phyloP scores from a whole-genome alignment of 805 yeast genomes.

The Candida tallmaniae region DNA sequence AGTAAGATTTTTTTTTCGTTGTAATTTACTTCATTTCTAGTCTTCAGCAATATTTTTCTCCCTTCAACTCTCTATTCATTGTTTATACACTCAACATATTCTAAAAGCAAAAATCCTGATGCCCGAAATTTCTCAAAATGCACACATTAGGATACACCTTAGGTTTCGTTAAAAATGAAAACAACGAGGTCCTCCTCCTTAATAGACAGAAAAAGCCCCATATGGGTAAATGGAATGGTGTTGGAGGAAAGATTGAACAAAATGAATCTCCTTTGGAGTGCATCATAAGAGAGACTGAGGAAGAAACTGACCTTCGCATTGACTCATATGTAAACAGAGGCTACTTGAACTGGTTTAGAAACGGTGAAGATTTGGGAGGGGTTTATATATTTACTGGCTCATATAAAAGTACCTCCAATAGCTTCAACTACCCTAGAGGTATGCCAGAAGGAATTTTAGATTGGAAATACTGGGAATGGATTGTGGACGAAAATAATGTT shows the following conservation, averaged over 20 bases:
- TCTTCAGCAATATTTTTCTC: too few relatives aligned
- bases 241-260: conserved; percentile 38
- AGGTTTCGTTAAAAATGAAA: conserved; percentile 25
- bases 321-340: conserved; percentile 29
- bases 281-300: conserved; percentile 36
- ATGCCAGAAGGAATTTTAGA: conserved; percentile 38
- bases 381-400: conserved; percentile 38
- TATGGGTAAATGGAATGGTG: conserved; percentile 48
- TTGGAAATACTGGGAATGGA: conserved; percentile 38
- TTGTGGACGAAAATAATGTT: conserved; percentile 27
- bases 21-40: too few relatives aligned
- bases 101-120: too few relatives aligned
- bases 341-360: conserved; percentile 29
- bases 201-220: conserved; percentile 41
- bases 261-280: conserved; percentile 35
- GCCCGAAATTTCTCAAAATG: not conserved
- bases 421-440: conserved; percentile 14
- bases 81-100: too few relatives aligned
- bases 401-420: conserved; percentile 17
- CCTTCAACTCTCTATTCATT: too few relatives aligned
- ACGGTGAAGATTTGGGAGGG: conserved; percentile 26
- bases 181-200: conserved; percentile 28
- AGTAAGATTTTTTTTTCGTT: too few relatives aligned
- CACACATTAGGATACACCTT: too few relatives aligned
- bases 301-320: conserved; percentile 36